Evolutionary conservation across 345 rosid genomes (phyloP).

Genomic region (Murraya paniculata): DNA sequence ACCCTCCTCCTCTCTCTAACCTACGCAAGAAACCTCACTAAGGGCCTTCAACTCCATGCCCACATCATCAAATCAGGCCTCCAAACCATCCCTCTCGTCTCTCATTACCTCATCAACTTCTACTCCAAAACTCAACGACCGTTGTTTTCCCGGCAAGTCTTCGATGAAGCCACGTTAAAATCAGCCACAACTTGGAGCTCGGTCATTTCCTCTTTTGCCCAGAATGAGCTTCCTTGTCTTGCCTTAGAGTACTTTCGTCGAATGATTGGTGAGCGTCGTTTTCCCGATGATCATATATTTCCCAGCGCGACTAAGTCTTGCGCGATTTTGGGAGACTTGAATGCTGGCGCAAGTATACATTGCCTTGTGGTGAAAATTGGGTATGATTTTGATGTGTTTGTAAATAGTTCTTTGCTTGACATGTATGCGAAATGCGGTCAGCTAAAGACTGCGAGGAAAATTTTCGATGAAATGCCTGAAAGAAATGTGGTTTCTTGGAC

Average conservation of each 20-base stretch:
- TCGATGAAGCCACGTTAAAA: slow-evolving; percentile 46
- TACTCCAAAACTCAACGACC: slow-evolving; percentile 83
- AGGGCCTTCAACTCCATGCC: slow-evolving; percentile 79
- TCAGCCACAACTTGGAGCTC: slow-evolving; percentile 92
- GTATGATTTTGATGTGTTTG: slow-evolving; percentile 63
- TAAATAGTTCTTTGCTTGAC: slow-evolving; percentile 77
- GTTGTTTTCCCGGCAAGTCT: slow-evolving; percentile 45
- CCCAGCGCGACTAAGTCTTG: slow-evolving; percentile 81
- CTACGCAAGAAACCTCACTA: slow-evolving; percentile 43
- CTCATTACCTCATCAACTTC: slow-evolving; percentile 80
- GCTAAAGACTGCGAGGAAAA: slow-evolving; percentile 48
- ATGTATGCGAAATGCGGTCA: slow-evolving; percentile 84
- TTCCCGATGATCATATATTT: slow-evolving; percentile 73
- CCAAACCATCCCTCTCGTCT: slow-evolving; percentile 60
- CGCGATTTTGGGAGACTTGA: slow-evolving; percentile 55
- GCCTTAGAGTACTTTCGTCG: slow-evolving; percentile 63
- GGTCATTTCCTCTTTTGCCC: slow-evolving; percentile 69
- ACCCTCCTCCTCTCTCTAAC: slow-evolving; percentile 60
- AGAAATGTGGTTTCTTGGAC: slow-evolving; percentile 93
- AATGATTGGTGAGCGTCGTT: slow-evolving; percentile 41
- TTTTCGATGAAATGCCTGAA: slow-evolving; percentile 84
- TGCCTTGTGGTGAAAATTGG: slow-evolving; percentile 61
- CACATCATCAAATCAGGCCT: slow-evolving; percentile 65
- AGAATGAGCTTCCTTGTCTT: slow-evolving; percentile 73
- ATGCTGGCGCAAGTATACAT: slow-evolving; percentile 60